These are phyloP conservation scores for Umbilicus rupestris DNA, from an alignment of 164 flowering plant genomes.

Conservation along the genomic window DNA sequence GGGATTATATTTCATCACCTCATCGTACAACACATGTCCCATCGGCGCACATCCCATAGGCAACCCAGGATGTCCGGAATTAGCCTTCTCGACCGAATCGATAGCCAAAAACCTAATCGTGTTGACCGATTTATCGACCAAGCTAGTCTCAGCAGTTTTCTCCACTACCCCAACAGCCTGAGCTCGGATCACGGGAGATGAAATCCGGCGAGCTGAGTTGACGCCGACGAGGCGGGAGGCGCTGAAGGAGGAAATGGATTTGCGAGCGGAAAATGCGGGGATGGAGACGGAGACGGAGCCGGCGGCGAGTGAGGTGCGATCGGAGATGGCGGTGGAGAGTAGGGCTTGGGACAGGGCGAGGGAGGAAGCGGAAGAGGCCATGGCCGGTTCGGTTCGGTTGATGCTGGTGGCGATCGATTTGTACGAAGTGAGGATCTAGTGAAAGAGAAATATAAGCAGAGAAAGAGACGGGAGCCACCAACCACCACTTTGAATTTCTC, in stretches of 20 bases:
- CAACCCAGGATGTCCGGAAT: slow-evolving; percentile 95
- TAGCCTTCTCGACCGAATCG: slow-evolving; percentile 98
- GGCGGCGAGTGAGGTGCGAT: slow-evolving; percentile 20
- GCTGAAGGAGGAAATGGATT: slow-evolving; percentile 24
- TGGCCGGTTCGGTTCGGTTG: too few species aligned
- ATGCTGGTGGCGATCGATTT: background rate
- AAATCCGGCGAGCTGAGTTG: slow-evolving; percentile 1
- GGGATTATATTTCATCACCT: slow-evolving; percentile 89
- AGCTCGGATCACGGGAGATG: slow-evolving; percentile 19
- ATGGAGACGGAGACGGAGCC: slow-evolving; percentile 9
- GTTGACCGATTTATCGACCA: slow-evolving; percentile 78
- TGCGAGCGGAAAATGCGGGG: slow-evolving; percentile 27
- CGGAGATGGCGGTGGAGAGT: background rate
- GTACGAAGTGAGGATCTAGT: background rate
- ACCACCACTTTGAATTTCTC: too few species aligned
- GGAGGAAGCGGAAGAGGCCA: background rate
- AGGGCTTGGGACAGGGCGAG: background rate
- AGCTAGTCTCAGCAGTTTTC: slow-evolving; percentile 34
- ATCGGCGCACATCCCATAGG: slow-evolving; percentile 99
- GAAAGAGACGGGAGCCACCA: background rate
- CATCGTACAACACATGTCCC: slow-evolving; percentile 88
- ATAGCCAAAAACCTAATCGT: slow-evolving; percentile 81
- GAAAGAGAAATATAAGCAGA: background rate
- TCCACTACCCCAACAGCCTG: slow-evolving; percentile 53
- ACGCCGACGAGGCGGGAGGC: slow-evolving; percentile 11